These are phyloP conservation scores for Kwoniella shandongensis DNA, from an alignment of 768 basidiomycete genomes.

Conservation along the genomic window DNA sequence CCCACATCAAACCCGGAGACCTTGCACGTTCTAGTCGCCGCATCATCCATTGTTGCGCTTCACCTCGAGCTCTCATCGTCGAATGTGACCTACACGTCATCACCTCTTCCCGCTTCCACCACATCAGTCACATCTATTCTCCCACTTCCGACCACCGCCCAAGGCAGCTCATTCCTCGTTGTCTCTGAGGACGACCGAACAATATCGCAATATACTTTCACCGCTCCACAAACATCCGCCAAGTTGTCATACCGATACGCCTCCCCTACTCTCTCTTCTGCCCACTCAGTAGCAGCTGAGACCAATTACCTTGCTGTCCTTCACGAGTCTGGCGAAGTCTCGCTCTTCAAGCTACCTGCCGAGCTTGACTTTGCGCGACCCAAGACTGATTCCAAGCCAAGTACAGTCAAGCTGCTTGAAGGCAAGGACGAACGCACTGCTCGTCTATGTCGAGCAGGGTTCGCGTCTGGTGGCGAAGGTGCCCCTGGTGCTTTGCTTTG, in stretches of 20 bases:
- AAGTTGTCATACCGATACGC: constrained; percentile 44
- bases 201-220: constrained; percentile 44
- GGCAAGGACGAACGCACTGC: constrained; percentile 38
- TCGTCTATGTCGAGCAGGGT: constrained; percentile 27
- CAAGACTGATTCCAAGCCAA: constrained; percentile 40
- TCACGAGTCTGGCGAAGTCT: constrained; percentile 48
- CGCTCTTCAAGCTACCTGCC: constrained; percentile 42
- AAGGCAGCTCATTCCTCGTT: constrained; percentile 38
- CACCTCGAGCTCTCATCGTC: constrained; percentile 32
- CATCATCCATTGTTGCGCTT: constrained; percentile 29
- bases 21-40: constrained; percentile 37
- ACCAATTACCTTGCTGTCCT: constrained; percentile 36
- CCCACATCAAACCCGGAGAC: constrained; percentile 26
- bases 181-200: constrained; percentile 42
- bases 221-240: constrained; percentile 18
- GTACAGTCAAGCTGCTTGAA: constrained; percentile 32
- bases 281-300: constrained; percentile 40
- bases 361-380: constrained; percentile 39
- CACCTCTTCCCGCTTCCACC: constrained; percentile 42
- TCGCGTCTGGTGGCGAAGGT: constrained; percentile 23
- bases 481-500: constrained; percentile 28
- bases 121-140: constrained; percentile 36
- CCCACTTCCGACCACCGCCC: constrained; percentile 30
- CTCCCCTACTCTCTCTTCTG: constrained; percentile 44
- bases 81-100: constrained; percentile 30